Conservation (phyloP, 2,329 filamentous ascomycete genomes). For the Trichoderma guizhouense region DNA sequence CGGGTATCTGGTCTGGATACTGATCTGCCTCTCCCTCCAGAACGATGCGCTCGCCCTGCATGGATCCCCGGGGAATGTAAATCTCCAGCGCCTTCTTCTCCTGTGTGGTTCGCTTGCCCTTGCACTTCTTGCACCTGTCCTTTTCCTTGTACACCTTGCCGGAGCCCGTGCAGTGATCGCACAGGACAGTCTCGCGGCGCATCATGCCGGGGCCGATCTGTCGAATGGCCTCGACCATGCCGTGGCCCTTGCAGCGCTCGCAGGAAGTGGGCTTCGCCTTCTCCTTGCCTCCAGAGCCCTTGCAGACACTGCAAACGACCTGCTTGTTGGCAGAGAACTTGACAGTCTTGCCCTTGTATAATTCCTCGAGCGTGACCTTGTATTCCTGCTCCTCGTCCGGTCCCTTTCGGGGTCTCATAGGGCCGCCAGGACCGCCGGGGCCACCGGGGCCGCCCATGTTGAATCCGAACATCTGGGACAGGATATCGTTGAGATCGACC, state of each 20-base stretch:
- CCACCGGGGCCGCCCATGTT: conserved; percentile 58
- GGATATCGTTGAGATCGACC: conserved; percentile 85
- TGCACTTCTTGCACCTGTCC: conserved; percentile 98
- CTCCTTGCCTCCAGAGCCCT: conserved; percentile 85
- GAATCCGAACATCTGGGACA: conserved; percentile 89
- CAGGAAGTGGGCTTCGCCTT: conserved; percentile 83
- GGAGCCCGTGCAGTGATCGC: conserved; percentile 79
- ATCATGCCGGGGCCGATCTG: conserved; percentile 85
- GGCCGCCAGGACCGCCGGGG: conserved; percentile 41
- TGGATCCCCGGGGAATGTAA: conserved; percentile 85
- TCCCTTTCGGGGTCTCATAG: conserved; percentile 65
- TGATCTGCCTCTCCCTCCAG: conserved; percentile 94
- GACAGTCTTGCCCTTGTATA: conserved; percentile 98
- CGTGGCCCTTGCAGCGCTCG: conserved; percentile 78
- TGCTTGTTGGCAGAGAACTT: conserved; percentile 96
- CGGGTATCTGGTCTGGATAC: conserved; percentile 80
- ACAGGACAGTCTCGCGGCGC: conserved; percentile 74
- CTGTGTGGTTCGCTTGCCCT: conserved; percentile 80
- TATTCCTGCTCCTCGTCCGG: conserved; percentile 87
- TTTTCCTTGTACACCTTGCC: conserved; percentile 90
- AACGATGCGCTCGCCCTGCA: conserved; percentile 84
- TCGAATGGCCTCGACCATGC: conserved; percentile 71
- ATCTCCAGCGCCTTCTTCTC: conserved; percentile 94
- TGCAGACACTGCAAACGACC: conserved; percentile 81
- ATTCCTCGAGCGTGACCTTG: conserved; percentile 84